Evolutionary conservation across 2,329 filamentous ascomycete species (phyloP).

Genomic region (Pseudogymnoascus sp.): DNA sequence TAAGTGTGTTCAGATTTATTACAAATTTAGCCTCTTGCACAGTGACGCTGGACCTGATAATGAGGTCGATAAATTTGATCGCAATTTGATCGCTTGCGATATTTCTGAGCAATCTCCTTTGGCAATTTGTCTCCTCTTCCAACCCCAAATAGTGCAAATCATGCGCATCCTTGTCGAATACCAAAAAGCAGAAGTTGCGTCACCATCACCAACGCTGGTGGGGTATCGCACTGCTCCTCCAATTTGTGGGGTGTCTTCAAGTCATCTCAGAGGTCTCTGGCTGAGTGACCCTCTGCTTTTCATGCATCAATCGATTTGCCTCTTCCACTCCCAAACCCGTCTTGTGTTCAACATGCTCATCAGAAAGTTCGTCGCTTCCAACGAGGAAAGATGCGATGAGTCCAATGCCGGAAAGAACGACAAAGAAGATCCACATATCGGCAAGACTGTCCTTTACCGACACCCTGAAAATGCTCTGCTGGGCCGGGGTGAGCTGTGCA

Average conservation of each 20-base stretch:
- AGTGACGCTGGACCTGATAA: constrained; percentile 10
- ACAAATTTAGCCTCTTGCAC: constrained; percentile 1
- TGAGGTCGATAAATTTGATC: constrained; percentile 11
- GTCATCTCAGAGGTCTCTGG: constrained; percentile 10
- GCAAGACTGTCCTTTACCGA: constrained; percentile 9
- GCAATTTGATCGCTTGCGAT: constrained; percentile 10
- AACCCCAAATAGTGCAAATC: constrained; percentile 4
- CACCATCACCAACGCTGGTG: constrained; percentile 1
- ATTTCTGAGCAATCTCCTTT: constrained; percentile 11
- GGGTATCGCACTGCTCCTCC: not conserved
- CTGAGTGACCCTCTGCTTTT: constrained; percentile 10
- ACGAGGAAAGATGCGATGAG: constrained; percentile 35
- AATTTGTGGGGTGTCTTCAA: constrained; percentile 8
- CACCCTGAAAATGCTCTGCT: constrained; percentile 7
- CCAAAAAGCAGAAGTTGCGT: constrained; percentile 1
- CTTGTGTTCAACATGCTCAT: constrained; percentile 41
- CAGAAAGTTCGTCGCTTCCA: constrained; percentile 33
- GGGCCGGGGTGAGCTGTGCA: constrained; percentile 11
- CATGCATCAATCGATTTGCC: constrained; percentile 11
- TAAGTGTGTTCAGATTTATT: constrained; percentile 7
- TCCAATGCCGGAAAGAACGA: constrained; percentile 14
- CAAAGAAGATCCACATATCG: constrained; percentile 12
- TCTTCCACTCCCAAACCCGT: constrained; percentile 31
- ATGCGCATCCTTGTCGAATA: not conserved
- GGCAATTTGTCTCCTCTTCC: constrained; percentile 10